Evolutionary conservation across 192 early-diverging fungal species (phyloP).

Genomic region (Physocladia obscura): DNA sequence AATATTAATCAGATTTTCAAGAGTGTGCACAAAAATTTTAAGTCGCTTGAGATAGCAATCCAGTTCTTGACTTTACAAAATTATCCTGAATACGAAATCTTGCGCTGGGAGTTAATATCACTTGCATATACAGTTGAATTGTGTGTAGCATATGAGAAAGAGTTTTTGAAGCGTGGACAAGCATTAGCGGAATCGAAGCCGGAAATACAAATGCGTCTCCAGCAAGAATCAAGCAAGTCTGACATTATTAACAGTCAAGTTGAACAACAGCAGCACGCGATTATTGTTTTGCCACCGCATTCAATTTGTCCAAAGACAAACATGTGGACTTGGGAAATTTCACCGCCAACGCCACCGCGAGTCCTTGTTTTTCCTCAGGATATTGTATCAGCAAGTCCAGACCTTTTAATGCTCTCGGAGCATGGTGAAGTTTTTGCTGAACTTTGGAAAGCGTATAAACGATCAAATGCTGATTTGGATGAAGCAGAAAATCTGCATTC

Average conservation of each 20-base stretch:
- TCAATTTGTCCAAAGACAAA: neutral
- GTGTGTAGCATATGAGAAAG: slow-evolving; percentile 22
- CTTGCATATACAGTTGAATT: slow-evolving; percentile 21
- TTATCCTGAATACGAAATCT: slow-evolving; percentile 13
- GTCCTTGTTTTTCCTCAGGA: slow-evolving; percentile 1
- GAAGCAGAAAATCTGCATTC: neutral
- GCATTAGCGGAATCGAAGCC: slow-evolving; percentile 1
- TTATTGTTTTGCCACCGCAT: slow-evolving; percentile 8
- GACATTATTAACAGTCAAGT: no score
- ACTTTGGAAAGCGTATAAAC: slow-evolving; percentile 26
- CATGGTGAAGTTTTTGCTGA: slow-evolving; percentile 30
- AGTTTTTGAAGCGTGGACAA: neutral
- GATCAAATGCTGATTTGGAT: neutral
- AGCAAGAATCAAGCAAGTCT: neutral
- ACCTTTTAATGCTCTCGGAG: slow-evolving; percentile 18
- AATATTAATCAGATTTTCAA: slow-evolving; percentile 27
- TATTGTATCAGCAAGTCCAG: neutral
- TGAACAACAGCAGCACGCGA: neutral
- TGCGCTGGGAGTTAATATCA: slow-evolving; percentile 26
- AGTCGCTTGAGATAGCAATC: neutral
- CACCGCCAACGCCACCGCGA: neutral
- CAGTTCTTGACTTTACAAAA: neutral
- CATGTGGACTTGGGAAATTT: neutral
- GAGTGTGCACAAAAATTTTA: slow-evolving; percentile 8
- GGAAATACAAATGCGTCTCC: neutral